Base-by-base conservation (phyloP, 2,329 filamentous ascomycete genomes). In the Graphilbum fragrans region DNA sequence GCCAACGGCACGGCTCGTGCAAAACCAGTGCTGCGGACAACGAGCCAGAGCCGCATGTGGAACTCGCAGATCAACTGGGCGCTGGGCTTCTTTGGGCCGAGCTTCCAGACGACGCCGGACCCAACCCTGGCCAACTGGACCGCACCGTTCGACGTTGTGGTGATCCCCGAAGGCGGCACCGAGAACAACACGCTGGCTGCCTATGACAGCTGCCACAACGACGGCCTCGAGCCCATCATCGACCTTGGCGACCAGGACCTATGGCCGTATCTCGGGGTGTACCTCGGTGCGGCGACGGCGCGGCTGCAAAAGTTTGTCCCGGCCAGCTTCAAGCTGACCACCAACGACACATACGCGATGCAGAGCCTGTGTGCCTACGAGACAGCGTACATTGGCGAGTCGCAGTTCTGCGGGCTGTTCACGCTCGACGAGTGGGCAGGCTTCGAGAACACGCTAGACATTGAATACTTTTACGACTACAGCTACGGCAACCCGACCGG, bases 321-420 rank as follows among this genome's bases (percentile, higher is more conserved):
- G 4, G 25, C 49, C 1, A 65, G 64, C 25, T 72, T 75, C 53
- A 58, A 54, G 16, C 57, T 74, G 27, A 72, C 59, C 1, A 47
- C 58, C 29, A 65, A 66, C 46, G 70, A 74, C 50, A 65, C 67
- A 1, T 70, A 72, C 36, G 63, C 60, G 19, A 65, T 69, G 62
- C 63, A 65, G 51, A 72, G 62, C 46, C 60, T 72, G 39, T 77
- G 72, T 47, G 65, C 68, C 3, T 76, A 75, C 49, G 72, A 76
- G 52, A 58, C 57, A 37, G 65, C 58, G 31, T 70, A 65, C 47
- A 60, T 74, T 16, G 67, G 67, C 18, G 55, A 53, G 42, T 72
- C 66, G 4, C 60, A 66, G 25, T 74, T 74, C 54, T 74, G 71
- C 55, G 48, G 52, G 18, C 60, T 74, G 21, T 74, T 75, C 55